Evolutionary conservation across 495 filamentous ascomycete genomes (phyloP), one percentile per base, ranked within the genome.

Genomic region (Elasticomyces elasticus): DNA sequence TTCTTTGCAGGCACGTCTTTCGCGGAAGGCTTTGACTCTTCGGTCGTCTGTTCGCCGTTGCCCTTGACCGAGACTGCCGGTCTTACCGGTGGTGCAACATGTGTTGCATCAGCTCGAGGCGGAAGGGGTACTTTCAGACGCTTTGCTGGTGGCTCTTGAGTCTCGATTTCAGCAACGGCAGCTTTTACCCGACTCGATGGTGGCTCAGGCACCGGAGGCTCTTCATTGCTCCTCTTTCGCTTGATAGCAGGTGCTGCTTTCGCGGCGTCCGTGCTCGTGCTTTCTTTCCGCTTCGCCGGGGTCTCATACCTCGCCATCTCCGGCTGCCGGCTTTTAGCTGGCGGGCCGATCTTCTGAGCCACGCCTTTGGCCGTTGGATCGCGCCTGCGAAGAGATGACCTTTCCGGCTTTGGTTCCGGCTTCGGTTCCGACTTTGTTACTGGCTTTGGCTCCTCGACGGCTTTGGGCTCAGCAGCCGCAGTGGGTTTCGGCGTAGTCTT

Each of bases 271-370:
- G 7, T 31, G 25, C n/a, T 31, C 5, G 30, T 20, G 17, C 20
- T 24, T n/a, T 51, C 48, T 31, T 51, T 51, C 33, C 33, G 10
- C 31, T 19, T 37, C 19, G 11, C 45, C 2, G 45, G 45, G 7
- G 45, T 24, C 27, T 49, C 45, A 31, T 49, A 49, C 4, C 45
- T 30, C 33, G 22, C 23, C 4, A 37, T 51, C 20, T 51, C 48
- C n/a, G 28, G 48, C 17, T 38, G 30, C 51, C 45, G 28, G 35
- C 23, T 25, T 22, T 23, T 10, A 3, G 45, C 25, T 10, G 45
- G 24, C 24, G 49, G 54, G 5, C 54, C 54, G 26, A 57, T 27
- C 28, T 33, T 52, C 40, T 57, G 54, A 28, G 54, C 54, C 23
- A 51, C 38, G n/a, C 54, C 54, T 27, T 58, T 58, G 1, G 41